These are phyloP conservation scores for Whalleya microplaca DNA, from an alignment of 2,329 filamentous ascomycete genomes.

Conservation along the genomic window DNA sequence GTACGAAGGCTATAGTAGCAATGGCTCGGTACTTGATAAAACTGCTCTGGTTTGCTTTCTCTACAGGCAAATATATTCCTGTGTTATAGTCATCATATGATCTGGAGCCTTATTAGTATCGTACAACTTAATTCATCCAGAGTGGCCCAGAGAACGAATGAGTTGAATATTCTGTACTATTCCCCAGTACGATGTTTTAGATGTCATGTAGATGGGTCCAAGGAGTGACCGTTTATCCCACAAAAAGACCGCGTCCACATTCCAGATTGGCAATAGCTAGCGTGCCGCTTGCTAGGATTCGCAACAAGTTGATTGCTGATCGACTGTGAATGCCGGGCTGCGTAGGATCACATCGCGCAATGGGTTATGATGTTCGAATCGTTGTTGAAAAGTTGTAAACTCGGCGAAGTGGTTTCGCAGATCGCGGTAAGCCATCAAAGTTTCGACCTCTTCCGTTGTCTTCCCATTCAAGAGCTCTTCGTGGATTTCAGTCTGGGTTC, in stretches of 20 bases:
- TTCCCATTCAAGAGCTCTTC: slow-evolving; percentile 1
- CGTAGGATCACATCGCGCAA: neutral
- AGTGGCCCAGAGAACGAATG: no score
- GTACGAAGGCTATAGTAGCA: no score
- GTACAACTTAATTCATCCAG: no score
- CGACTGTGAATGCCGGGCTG: neutral
- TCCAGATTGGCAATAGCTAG: neutral
- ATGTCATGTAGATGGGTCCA: neutral
- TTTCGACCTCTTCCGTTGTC: slow-evolving; percentile 14
- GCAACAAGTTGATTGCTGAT: slow-evolving; percentile 1
- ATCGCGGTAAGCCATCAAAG: slow-evolving; percentile 11
- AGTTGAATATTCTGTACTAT: no score
- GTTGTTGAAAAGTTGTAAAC: slow-evolving; percentile 2
- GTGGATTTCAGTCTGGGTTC: no score
- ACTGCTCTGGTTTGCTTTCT: no score
- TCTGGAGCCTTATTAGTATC: no score
- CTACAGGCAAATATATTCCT: no score
- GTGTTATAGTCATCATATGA: no score
- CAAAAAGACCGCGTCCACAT: neutral
- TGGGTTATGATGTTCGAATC: slow-evolving; percentile 11
- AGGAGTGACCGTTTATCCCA: neutral
- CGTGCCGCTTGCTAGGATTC: neutral
- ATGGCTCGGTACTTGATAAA: no score
- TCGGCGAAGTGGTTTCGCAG: slow-evolving; percentile 13
- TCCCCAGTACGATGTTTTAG: neutral